These are phyloP conservation scores for Chlorophyllum brunneum DNA, from an alignment of 768 basidiomycete species.

Conservation along the genomic window DNA sequence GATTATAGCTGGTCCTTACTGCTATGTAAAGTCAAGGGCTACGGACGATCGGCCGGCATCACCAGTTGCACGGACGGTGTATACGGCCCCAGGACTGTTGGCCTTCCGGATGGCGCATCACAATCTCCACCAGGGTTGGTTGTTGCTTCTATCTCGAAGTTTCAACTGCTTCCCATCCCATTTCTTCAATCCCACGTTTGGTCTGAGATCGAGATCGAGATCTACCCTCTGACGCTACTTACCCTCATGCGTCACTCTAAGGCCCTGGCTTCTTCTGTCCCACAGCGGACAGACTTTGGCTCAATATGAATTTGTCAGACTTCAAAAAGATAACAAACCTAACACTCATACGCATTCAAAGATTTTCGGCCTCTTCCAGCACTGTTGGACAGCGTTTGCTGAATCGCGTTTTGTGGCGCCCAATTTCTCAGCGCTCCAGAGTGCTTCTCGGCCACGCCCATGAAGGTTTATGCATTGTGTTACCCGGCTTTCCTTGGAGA, in stretches of 20 bases:
- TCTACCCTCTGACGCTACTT: too few species aligned
- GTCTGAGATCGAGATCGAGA: background rate
- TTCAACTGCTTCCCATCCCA: constrained; percentile 1
- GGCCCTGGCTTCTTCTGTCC: background rate
- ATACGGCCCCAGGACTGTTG: background rate
- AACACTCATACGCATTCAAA: too few species aligned
- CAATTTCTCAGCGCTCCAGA: too few species aligned
- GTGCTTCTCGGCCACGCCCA: too few species aligned
- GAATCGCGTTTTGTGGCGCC: too few species aligned
- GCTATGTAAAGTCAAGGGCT: background rate
- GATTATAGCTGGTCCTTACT: background rate
- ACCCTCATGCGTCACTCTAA: constrained; percentile 5
- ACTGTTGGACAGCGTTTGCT: too few species aligned
- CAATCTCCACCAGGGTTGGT: constrained; percentile 4
- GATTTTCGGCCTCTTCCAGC: too few species aligned
- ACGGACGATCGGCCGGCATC: background rate
- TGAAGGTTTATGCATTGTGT: too few species aligned
- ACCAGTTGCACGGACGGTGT: background rate
- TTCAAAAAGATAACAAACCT: too few species aligned
- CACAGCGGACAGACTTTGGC: too few species aligned
- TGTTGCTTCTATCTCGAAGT: constrained; percentile 3
- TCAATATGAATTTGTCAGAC: too few species aligned
- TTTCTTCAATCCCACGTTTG: background rate
- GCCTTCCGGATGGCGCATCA: background rate
- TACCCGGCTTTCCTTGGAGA: too few species aligned